Base-by-base conservation (phyloP, 1,284 basidiomycete genomes). In the Austroboletus olivaceoglutinosus region DNA sequence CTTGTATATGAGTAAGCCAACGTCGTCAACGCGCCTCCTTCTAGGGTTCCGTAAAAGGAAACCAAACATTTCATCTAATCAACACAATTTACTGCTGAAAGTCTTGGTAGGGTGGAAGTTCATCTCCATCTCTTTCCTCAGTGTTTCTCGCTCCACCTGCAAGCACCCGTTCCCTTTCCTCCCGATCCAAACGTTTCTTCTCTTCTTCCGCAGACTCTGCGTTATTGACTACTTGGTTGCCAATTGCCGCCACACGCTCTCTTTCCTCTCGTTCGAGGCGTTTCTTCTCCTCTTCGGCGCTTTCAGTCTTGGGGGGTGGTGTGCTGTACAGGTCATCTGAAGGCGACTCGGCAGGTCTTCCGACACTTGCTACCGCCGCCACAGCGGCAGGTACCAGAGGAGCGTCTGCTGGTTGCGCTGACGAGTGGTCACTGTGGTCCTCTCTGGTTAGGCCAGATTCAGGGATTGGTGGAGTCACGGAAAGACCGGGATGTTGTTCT, bases 61-160 rank as follows among this genome's bases (percentile, higher is more conserved):
- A 51, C 0, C 11, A 7, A 51, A 0, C 10, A 10, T 25, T 33
- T 42, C n/a, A n/a, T n/a, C n/a, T 8, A 25, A 25, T 8, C 25
- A 5, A 5, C 4, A 5, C 25, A 25, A 33, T 33, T 6, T 46
- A 67, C 46, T 56, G 45, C 15, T 56, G 31, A 5, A 80, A 63
- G 59, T 83, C 84, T 61, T 85, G 75, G 68, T 89, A 89, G 9
- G 85, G 83, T 10, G 85, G 85, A 43, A 82, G 71, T 39, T 84
- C 81, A 0, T 82, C 81, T 31, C 77, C 77, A 19, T 70, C 73
- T 57, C 61, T 65, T 34, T 33, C 52, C 15, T 30, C 45, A 3
- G 45, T 29, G 13, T 38, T 31, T 45, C 48, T 53, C 5, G 60
- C 66, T 33, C 70, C 72, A 5, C 64, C 65, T 19, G 67, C 68